Percentiles rank a stretch among this genome's conserved stretches.
Evolutionary conservation across 2,329 filamentous ascomycete species (phyloP).

Genomic region (Colletotrichum sp.): DNA sequence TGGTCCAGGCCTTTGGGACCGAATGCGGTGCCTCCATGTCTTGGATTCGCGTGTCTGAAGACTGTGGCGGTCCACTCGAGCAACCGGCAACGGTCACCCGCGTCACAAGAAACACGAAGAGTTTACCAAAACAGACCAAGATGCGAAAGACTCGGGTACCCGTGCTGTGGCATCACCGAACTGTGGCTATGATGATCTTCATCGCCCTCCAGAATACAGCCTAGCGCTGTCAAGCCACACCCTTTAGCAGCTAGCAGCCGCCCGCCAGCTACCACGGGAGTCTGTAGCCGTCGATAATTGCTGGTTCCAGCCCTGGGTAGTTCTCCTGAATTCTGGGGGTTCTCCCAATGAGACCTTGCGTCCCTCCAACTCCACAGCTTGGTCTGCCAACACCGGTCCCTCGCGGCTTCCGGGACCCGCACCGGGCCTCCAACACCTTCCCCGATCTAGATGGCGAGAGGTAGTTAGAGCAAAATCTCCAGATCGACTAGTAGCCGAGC

Average conservation of each 20-base stretch:
- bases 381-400: background rate
- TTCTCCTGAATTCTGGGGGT: background rate
- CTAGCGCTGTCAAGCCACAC: background rate
- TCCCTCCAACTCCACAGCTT: background rate
- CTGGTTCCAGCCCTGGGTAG: background rate
- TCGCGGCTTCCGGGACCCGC: background rate
- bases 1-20: background rate
- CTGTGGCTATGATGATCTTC: background rate
- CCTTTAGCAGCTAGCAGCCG: background rate
- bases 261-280: background rate
- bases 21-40: background rate
- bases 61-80: background rate
- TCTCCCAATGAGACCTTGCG: background rate
- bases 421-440: background rate
- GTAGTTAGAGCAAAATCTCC: background rate
- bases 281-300: background rate
- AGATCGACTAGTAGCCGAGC: background rate
- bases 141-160: background rate
- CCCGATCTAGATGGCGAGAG: background rate
- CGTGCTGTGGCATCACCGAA: background rate
- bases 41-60: background rate
- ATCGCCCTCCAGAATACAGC: background rate
- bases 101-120: background rate
- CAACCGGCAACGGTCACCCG: background rate
- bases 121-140: background rate